Conservation (phyloP, 805 yeast species). For the Zygoascus flipseniorum region DNA sequence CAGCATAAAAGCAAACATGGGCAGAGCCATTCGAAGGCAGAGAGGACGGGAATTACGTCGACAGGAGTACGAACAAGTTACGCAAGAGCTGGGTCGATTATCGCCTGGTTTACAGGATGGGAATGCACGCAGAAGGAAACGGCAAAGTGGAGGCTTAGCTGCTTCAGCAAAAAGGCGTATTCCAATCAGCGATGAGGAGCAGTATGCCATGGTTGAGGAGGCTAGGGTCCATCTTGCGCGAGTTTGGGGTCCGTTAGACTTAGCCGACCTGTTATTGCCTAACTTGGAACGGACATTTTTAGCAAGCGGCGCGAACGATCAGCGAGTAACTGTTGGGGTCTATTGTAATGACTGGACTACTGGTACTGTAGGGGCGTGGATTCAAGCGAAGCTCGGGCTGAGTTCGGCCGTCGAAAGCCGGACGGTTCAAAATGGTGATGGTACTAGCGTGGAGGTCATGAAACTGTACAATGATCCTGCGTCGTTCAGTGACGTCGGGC, state of each 20-base stretch:
- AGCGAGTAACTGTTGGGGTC: slow-evolving; percentile 32
- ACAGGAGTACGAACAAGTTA: not conserved
- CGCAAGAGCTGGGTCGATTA: not conserved
- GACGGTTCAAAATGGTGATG: not conserved
- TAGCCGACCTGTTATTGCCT: not conserved
- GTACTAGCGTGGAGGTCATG: not conserved
- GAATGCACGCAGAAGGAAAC: not conserved
- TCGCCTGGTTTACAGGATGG: not conserved
- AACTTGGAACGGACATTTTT: not conserved
- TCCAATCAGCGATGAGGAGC: not conserved
- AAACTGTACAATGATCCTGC: slow-evolving; percentile 34
- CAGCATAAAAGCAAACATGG: not conserved
- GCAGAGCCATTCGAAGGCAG: not conserved
- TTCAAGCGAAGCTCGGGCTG: slow-evolving; percentile 37
- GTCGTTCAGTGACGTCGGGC: slow-evolving; percentile 34
- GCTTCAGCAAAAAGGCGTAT: not conserved
- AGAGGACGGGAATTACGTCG: not conserved
- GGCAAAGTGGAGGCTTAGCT: not conserved
- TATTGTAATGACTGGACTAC: slow-evolving; percentile 43
- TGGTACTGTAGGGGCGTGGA: slow-evolving; percentile 39
- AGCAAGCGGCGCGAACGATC: slow-evolving; percentile 6
- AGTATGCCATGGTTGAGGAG: not conserved
- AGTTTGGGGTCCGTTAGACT: not conserved
- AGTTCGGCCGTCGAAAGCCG: slow-evolving; percentile 23
- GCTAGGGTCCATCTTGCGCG: not conserved